Percentiles rank a stretch among this genome's conserved stretches.
Evolutionary conservation across 2,329 filamentous ascomycete species (phyloP).

Genomic region (Cadophora malorum): DNA sequence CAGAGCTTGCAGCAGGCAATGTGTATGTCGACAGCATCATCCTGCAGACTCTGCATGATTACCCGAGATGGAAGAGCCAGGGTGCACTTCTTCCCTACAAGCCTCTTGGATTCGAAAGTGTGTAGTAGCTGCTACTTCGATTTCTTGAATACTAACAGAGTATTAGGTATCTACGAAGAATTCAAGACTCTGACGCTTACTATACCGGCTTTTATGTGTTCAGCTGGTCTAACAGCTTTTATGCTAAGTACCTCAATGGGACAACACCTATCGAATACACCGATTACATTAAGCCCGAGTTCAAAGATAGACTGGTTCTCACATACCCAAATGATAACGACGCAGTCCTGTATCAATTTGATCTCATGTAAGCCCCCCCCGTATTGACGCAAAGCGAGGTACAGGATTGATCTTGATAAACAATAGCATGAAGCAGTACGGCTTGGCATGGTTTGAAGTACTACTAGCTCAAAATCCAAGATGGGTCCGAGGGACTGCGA

Average conservation of each 20-base stretch:
- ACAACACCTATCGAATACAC: conserved; percentile 50
- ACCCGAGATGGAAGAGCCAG: conserved; percentile 54
- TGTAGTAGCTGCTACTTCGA: conserved; percentile 37
- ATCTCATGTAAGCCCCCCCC: conserved; percentile 51
- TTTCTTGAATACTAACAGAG: background rate
- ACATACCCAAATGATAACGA: conserved; percentile 66
- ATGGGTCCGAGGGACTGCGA: conserved; percentile 59
- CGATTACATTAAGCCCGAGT: conserved; percentile 54
- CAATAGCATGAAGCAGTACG: conserved; percentile 16
- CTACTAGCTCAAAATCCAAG: conserved; percentile 54
- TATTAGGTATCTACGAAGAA: conserved; percentile 35
- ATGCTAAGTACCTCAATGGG: conserved; percentile 30
- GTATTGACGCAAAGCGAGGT: background rate
- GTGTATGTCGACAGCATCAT: conserved; percentile 54
- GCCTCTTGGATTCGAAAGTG: conserved; percentile 52
- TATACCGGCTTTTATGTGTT: conserved; percentile 52
- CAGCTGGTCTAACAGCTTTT: background rate
- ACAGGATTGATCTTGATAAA: background rate
- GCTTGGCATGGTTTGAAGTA: conserved; percentile 52
- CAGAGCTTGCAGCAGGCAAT: conserved; percentile 48
- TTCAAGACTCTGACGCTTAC: conserved; percentile 52
- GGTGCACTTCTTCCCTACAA: conserved; percentile 54
- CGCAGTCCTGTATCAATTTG: conserved; percentile 57
- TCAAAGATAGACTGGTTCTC: conserved; percentile 59
- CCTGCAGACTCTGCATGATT: conserved; percentile 60